Evolutionary conservation across 192 early-diverging fungal genomes (phyloP).

Genomic region (Gigaspora rosea): DNA sequence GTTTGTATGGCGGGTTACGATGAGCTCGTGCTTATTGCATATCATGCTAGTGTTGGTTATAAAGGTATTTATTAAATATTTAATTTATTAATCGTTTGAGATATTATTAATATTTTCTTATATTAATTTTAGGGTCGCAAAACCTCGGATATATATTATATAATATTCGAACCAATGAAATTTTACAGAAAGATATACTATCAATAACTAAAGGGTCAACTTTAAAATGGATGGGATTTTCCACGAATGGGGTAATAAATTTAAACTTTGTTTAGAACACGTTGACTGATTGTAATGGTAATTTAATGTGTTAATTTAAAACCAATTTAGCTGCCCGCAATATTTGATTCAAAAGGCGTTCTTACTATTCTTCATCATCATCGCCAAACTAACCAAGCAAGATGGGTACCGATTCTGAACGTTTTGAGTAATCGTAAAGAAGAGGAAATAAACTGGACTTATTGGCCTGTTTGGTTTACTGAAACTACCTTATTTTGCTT

Average conservation of each 20-base stretch:
- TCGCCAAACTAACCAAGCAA: constrained; percentile 59
- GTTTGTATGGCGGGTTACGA: constrained; percentile 42
- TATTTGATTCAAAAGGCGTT: constrained; percentile 81
- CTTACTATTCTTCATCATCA: constrained; percentile 72
- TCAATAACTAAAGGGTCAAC: constrained; percentile 63
- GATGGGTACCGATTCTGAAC: constrained; percentile 89
- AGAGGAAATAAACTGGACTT: constrained; percentile 44
- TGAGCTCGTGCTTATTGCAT: constrained; percentile 47
- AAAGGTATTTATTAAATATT: constrained; percentile 21
- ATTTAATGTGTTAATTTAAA: constrained; percentile 16
- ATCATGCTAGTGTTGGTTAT: constrained; percentile 38
- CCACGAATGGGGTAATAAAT: constrained; percentile 63
- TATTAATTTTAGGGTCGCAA: constrained; percentile 41
- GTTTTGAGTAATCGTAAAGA: constrained; percentile 30
- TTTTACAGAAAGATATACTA: constrained; percentile 59
- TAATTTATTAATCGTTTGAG: background rate
- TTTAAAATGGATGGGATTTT: constrained; percentile 85
- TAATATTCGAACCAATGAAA: constrained; percentile 54
- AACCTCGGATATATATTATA: constrained; percentile 67
- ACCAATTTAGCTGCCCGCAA: constrained; percentile 60
- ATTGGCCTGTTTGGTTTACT: constrained; percentile 87
- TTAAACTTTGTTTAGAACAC: background rate
- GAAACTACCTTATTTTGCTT: constrained; percentile 72
- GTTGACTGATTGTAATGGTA: background rate
- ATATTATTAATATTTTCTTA: background rate